phyloP scores from a whole-genome alignment of 148 eudicot genomes.

The Rhododendron kiyosumense region DNA sequence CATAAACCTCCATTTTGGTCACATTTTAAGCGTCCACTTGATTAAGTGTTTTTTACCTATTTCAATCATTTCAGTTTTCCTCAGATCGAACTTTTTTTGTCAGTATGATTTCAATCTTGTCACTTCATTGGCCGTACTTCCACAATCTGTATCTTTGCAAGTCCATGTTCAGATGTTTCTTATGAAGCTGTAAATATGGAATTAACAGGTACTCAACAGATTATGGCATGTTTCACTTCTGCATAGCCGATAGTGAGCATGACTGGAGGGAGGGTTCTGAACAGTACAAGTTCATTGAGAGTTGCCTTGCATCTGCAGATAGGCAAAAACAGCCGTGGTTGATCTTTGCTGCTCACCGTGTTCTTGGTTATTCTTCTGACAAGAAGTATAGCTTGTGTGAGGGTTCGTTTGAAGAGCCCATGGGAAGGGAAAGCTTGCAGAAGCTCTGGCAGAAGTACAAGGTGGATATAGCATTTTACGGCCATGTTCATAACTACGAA shows the following conservation, averaged over 20 bases:
- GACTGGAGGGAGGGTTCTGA: conserved; percentile 92
- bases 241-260: conserved; percentile 87
- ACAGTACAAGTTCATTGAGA: conserved; percentile 72
- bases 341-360: conserved; percentile 79
- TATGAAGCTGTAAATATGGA: background rate
- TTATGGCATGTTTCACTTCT: conserved; percentile 89
- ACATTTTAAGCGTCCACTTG: background rate
- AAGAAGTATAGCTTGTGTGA: conserved; percentile 41
- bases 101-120: background rate
- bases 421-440: conserved; percentile 82
- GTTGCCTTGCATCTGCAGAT: conserved; percentile 68
- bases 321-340: conserved; percentile 85
- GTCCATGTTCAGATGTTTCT: background rate
- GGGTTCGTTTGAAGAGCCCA: conserved; percentile 86
- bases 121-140: background rate
- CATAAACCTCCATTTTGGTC: background rate
- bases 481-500: conserved; percentile 89
- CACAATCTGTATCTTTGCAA: background rate
- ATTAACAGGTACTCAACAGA: conserved; percentile 59
- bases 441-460: conserved; percentile 83
- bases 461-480: conserved; percentile 80
- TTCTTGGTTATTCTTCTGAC: conserved; percentile 77
- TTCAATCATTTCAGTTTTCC: background rate
- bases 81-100: background rate
- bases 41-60: background rate